A percentile compares a stretch with the other conserved stretches of the same genome.
Evolutionary conservation across 331 rosid genomes (phyloP).

Genomic region (Rhamnella rubrinervis): DNA sequence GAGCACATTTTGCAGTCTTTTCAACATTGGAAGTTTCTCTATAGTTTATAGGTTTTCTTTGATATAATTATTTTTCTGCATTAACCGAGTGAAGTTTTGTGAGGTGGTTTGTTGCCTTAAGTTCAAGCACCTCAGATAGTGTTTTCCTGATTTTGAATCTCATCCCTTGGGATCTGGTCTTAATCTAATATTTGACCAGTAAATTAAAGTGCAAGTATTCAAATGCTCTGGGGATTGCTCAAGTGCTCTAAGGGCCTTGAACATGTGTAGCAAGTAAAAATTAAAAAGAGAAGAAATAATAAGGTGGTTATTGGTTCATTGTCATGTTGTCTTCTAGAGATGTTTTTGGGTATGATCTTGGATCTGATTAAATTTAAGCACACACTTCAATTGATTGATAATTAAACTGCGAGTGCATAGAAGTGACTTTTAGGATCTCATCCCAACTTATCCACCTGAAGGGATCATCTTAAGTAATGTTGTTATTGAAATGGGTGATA

Average conservation of each 20-base stretch:
- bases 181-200: neutral
- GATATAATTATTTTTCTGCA: neutral
- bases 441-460: conserved; percentile 4
- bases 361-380: neutral
- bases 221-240: too few species aligned
- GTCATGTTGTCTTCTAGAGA: conserved; percentile 1
- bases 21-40: conserved; percentile 6
- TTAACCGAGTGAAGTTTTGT: neutral
- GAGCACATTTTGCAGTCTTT: too few species aligned
- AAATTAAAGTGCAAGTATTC: too few species aligned
- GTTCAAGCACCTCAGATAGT: neutral
- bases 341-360: neutral
- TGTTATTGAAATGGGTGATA: neutral
- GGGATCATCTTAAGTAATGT: neutral
- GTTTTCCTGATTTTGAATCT: neutral
- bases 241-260: neutral
- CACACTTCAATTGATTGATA: neutral
- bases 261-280: neutral
- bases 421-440: neutral
- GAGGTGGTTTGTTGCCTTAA: neutral
- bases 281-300: neutral
- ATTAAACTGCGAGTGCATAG: neutral
- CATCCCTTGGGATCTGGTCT: neutral
- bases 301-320: too few species aligned
- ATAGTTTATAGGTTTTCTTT: neutral